phyloP scores from a whole-genome alignment of 129 eudicot genomes.

The Smallanthus sonchifolius region DNA sequence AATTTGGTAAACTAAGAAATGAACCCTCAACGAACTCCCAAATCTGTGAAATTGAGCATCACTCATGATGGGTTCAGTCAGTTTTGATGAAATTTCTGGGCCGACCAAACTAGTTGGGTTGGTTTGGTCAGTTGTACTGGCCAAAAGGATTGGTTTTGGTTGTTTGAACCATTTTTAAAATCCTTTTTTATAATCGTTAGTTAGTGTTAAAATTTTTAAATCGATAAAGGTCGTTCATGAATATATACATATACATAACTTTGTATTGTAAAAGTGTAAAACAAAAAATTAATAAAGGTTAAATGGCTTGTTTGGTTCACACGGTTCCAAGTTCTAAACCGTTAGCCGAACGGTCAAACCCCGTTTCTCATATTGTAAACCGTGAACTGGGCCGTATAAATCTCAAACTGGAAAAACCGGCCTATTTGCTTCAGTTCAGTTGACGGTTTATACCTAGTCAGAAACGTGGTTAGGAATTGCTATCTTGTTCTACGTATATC shows the following conservation, averaged over 20 bases:
- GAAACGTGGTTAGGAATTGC: neutral
- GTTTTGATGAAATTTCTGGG: neutral
- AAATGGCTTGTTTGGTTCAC: neutral
- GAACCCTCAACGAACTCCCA: too few species aligned
- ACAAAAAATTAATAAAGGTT: neutral
- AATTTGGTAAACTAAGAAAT: too few species aligned
- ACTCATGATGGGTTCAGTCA: neutral
- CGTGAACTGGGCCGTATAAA: too few species aligned
- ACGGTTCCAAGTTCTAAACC: neutral
- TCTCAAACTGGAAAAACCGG: too few species aligned
- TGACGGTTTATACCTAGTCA: neutral
- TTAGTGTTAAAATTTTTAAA: neutral
- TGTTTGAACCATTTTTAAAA: neutral
- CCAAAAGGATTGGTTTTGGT: neutral
- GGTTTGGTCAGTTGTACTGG: neutral
- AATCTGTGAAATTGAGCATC: too few species aligned
- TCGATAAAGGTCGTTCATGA: neutral
- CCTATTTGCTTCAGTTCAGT: neutral
- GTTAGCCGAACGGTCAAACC: neutral
- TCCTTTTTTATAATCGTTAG: neutral
- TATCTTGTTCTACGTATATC: constrained; percentile 8
- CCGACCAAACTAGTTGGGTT: neutral
- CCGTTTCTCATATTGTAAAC: neutral
- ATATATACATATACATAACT: neutral
- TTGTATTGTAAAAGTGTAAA: neutral